These are phyloP conservation scores for Chimonanthus praecox DNA, from an alignment of 164 flowering plant species.

Conservation along the genomic window DNA sequence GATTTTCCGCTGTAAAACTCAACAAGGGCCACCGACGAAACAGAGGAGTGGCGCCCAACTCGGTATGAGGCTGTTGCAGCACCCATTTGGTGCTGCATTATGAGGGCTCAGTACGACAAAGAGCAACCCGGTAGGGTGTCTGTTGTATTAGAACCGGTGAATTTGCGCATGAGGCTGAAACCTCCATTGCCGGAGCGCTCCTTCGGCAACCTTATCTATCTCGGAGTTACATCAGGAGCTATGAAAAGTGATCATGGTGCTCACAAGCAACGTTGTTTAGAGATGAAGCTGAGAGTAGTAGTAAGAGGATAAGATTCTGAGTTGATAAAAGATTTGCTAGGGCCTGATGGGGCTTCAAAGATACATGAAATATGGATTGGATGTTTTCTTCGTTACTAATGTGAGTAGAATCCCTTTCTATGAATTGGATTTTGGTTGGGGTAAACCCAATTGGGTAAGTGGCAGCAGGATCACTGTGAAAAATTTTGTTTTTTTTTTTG, in stretches of 20 bases:
- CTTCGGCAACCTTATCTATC: conserved; percentile 21
- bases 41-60: conserved; percentile 20
- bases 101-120: conserved; percentile 1
- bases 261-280: background rate
- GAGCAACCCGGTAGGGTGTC: background rate
- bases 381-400: background rate
- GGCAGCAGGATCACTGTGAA: background rate
- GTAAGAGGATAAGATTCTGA: background rate
- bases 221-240: background rate
- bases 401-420: conserved; percentile 3
- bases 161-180: conserved; percentile 3
- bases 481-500: background rate
- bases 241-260: background rate
- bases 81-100: conserved; percentile 33
- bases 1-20: too few species aligned
- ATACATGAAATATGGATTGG: background rate
- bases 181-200: background rate
- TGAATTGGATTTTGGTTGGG: conserved; percentile 3
- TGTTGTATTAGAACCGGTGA: conserved; percentile 16
- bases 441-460: conserved; percentile 4
- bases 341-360: background rate
- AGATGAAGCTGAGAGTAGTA: background rate
- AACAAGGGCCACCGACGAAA: conserved; percentile 9
- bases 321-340: conserved; percentile 11
- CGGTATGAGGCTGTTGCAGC: conserved; percentile 43